Evolutionary conservation across 148 eudicot genomes (phyloP).

Genomic region (Simmondsia chinensis): DNA sequence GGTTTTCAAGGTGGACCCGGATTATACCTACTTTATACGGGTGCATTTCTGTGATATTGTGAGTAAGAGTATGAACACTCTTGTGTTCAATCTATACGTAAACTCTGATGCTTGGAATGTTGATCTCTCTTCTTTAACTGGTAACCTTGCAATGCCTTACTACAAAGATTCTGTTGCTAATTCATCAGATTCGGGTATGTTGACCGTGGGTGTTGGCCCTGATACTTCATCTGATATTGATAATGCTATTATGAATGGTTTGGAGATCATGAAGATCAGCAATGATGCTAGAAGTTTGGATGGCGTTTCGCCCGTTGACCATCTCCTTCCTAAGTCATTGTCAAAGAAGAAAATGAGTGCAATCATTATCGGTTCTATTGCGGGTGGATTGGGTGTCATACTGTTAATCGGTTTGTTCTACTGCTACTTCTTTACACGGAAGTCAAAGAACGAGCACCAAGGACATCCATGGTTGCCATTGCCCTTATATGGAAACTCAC

Average conservation of each 20-base stretch:
- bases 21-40: slow-evolving; percentile 63
- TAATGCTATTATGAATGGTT: slow-evolving; percentile 70
- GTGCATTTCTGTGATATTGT: slow-evolving; percentile 81
- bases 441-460: slow-evolving; percentile 38
- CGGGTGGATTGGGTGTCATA: slow-evolving; percentile 42
- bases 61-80: slow-evolving; percentile 53
- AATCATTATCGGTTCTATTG: slow-evolving; percentile 42
- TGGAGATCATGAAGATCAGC: slow-evolving; percentile 88
- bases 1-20: slow-evolving; percentile 71
- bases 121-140: slow-evolving; percentile 55
- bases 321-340: slow-evolving; percentile 34
- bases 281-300: slow-evolving; percentile 74
- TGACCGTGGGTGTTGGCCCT: slow-evolving; percentile 81
- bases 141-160: slow-evolving; percentile 55
- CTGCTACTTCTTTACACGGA: slow-evolving; percentile 43
- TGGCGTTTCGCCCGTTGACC: slow-evolving; percentile 54
- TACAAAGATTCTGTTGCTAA: slow-evolving; percentile 78
- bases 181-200: slow-evolving; percentile 35
- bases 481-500: slow-evolving; percentile 79
- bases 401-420: slow-evolving; percentile 35
- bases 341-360: slow-evolving; percentile 24
- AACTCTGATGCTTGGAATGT: slow-evolving; percentile 66
- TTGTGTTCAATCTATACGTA: slow-evolving; percentile 76
- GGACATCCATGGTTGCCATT: slow-evolving; percentile 81
- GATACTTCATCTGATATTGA: slow-evolving; percentile 37